Percentiles rank a stretch among this genome's conserved stretches.
Evolutionary conservation across 441 rosid species (phyloP).

Genomic region (Euphorbia neoarborescens): DNA sequence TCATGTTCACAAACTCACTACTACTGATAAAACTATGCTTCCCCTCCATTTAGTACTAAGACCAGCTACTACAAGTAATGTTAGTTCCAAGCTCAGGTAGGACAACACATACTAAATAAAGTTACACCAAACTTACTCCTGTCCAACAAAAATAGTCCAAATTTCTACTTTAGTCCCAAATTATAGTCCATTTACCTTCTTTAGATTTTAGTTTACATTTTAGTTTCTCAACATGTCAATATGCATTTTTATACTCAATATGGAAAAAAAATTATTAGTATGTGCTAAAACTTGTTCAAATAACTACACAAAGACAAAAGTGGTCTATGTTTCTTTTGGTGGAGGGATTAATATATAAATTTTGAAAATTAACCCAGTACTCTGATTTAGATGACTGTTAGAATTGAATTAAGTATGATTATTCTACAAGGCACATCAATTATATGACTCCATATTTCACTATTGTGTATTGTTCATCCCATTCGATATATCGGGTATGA

Average conservation of each 20-base stretch:
- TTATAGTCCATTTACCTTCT: too few relatives aligned
- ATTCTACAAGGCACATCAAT: not conserved
- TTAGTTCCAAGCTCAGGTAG: not conserved
- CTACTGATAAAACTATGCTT: not conserved
- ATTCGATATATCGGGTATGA: not conserved
- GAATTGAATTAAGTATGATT: not conserved
- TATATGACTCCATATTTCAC: not conserved
- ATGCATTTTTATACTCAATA: too few relatives aligned
- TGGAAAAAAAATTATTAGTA: too few relatives aligned
- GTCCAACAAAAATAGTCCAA: too few relatives aligned
- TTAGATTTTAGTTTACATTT: too few relatives aligned
- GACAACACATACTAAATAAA: not conserved
- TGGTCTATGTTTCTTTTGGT: too few relatives aligned
- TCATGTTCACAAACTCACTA: not conserved
- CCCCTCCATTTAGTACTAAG: not conserved
- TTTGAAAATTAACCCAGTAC: not conserved
- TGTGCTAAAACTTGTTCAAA: too few relatives aligned
- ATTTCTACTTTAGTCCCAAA: too few relatives aligned
- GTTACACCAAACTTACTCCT: too few relatives aligned
- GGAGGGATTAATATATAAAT: too few relatives aligned
- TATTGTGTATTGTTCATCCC: not conserved
- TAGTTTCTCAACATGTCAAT: too few relatives aligned
- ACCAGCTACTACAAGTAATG: not conserved
- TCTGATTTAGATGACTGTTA: not conserved
- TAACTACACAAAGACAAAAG: too few relatives aligned